Conservation (phyloP, 768 basidiomycete genomes). For the Strobilomyces dryophilus region DNA sequence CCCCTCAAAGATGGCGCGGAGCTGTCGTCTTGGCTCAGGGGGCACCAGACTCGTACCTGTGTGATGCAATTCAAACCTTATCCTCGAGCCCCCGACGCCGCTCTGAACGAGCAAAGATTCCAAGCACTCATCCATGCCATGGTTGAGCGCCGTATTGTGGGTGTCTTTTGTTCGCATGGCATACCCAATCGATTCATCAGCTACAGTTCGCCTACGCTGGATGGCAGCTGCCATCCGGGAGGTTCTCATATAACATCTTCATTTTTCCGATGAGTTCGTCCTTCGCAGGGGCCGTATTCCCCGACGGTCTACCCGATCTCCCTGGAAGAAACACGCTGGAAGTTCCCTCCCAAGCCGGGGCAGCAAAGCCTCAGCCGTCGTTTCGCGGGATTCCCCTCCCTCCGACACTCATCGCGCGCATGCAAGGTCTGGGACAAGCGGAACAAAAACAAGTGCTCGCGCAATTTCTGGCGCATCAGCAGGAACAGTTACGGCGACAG, state of each 20-base stretch:
- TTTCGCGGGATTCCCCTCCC: conserved; percentile 1
- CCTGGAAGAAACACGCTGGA: conserved; percentile 24
- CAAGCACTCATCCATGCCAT: conserved; percentile 40
- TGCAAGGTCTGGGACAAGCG: conserved; percentile 23
- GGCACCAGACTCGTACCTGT: conserved; percentile 30
- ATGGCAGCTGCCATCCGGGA: conserved; percentile 45
- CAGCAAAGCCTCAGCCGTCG: conserved; percentile 1
- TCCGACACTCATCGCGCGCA: conserved; percentile 12
- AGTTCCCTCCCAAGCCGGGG: conserved; percentile 1
- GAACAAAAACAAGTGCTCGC: conserved; percentile 19
- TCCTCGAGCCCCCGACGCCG: conserved; percentile 31
- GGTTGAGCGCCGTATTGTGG: conserved; percentile 41
- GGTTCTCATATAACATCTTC: conserved; percentile 39
- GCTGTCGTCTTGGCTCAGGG: conserved; percentile 47
- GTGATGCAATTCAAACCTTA: conserved; percentile 39
- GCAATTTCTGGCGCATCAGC: conserved; percentile 13
- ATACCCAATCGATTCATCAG: background rate
- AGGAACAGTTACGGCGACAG: conserved; percentile 25
- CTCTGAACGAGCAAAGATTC: conserved; percentile 42
- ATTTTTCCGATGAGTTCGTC: conserved; percentile 38
- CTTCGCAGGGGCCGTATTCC: conserved; percentile 50
- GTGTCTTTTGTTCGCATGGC: conserved; percentile 16
- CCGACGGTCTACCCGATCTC: conserved; percentile 46
- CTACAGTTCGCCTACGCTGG: conserved; percentile 46
- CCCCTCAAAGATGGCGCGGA: conserved; percentile 37